Evolutionary conservation across 208 protist species (phyloP).

Genomic region (Crithidia bombi): DNA sequence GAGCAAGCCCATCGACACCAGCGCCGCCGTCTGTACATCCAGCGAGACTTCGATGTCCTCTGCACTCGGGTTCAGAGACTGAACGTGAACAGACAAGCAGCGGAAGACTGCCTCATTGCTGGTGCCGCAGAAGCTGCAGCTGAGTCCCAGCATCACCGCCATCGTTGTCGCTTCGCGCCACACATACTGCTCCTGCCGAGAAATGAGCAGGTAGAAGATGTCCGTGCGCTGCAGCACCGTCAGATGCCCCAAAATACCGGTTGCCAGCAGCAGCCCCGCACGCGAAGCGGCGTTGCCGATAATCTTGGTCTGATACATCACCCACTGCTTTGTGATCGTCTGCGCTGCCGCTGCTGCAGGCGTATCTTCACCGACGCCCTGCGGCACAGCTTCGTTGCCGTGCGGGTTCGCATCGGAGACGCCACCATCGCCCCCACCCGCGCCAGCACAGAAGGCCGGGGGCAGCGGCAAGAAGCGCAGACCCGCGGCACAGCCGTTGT

Average conservation of each 20-base stretch:
- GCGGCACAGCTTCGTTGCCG: background rate
- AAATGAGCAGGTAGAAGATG: slow-evolving; percentile 84
- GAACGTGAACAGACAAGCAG: slow-evolving; percentile 87
- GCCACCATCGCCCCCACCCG: background rate
- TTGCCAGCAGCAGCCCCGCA: slow-evolving; percentile 76
- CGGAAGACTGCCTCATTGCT: slow-evolving; percentile 80
- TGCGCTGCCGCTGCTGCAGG: slow-evolving; percentile 8
- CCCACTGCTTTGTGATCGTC: slow-evolving; percentile 79
- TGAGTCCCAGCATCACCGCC: slow-evolving; percentile 85
- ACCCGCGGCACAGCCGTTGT: slow-evolving; percentile 87
- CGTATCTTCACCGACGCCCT: background rate
- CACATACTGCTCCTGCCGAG: slow-evolving; percentile 60
- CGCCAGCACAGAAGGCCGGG: slow-evolving; percentile 5
- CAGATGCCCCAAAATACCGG: slow-evolving; percentile 79
- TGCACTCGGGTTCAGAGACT: slow-evolving; percentile 76
- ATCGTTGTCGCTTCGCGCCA: slow-evolving; percentile 79
- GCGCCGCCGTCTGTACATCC: slow-evolving; percentile 81
- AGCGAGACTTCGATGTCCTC: slow-evolving; percentile 89
- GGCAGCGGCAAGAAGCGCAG: slow-evolving; percentile 80
- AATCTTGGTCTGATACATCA: slow-evolving; percentile 89
- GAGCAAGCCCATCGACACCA: slow-evolving; percentile 80
- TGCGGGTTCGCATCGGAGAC: no score
- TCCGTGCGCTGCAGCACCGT: slow-evolving; percentile 84
- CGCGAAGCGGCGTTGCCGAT: slow-evolving; percentile 58
- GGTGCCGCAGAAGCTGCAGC: slow-evolving; percentile 87